Evolutionary conservation across 306 rosid genomes (phyloP).

Genomic region (Rosa chinensis): DNA sequence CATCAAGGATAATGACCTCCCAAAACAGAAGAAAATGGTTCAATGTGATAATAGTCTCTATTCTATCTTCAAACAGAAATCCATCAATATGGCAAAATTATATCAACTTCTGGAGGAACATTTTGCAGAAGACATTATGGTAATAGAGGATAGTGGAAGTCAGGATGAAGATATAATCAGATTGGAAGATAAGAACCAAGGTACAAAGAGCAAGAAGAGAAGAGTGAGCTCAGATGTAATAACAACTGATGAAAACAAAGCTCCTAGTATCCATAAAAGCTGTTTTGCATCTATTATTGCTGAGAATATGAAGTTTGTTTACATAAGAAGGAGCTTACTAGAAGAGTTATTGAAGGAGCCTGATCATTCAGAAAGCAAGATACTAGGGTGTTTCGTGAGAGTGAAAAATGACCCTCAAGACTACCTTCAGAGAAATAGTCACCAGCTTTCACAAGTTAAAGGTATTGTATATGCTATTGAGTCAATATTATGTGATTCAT

Average conservation of each 20-base stretch:
- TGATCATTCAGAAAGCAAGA: conserved; percentile 2
- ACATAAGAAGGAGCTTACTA: conserved; percentile 9
- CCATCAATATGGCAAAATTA: conserved; percentile 28
- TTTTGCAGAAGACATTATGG: conserved; percentile 30
- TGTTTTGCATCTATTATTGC: conserved; percentile 16
- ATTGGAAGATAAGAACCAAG: conserved; percentile 23
- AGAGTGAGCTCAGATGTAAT: conserved; percentile 16
- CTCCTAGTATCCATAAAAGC: conserved; percentile 12
- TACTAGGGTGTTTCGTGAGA: conserved; percentile 15
- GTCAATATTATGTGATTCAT: background rate
- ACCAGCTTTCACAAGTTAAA: conserved; percentile 13
- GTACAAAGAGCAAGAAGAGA: conserved; percentile 19
- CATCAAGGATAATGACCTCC: conserved; percentile 54
- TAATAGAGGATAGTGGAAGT: conserved; percentile 14
- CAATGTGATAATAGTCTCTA: conserved; percentile 48
- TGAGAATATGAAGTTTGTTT: conserved; percentile 12
- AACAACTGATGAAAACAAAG: conserved; percentile 30
- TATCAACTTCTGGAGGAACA: conserved; percentile 42
- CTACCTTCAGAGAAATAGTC: conserved; percentile 7
- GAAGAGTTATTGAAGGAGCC: conserved; percentile 15
- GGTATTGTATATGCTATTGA: background rate
- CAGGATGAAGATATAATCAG: conserved; percentile 15
- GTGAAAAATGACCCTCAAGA: conserved; percentile 16
- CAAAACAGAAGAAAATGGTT: conserved; percentile 38
- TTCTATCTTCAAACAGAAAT: conserved; percentile 49